Conservation (phyloP, 345 rosid genomes). For the Cardamine occulta region DNA sequence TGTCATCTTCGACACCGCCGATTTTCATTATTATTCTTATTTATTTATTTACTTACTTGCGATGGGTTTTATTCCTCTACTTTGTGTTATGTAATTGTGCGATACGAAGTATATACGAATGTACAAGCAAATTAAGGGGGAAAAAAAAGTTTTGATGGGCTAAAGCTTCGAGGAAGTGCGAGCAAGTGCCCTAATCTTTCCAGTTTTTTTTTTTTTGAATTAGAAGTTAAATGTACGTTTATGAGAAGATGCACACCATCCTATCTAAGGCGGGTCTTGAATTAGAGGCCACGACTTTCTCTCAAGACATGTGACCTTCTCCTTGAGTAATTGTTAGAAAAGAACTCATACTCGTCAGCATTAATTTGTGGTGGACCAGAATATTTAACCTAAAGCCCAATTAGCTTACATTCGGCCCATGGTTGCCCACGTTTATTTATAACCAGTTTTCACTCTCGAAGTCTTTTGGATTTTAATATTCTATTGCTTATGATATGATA, state of each 20-base stretch:
- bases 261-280: too few species aligned
- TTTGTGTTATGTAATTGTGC: neutral
- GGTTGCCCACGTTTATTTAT: neutral
- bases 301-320: too few species aligned
- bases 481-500: neutral
- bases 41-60: neutral
- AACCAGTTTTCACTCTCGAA: neutral
- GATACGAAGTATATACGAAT: neutral
- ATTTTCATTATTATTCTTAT: slow-evolving; percentile 16
- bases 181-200: too few species aligned
- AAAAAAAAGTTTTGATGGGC: neutral
- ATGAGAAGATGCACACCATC: neutral
- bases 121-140: neutral
- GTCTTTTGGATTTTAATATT: neutral
- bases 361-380: neutral
- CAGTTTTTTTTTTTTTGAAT: too few species aligned
- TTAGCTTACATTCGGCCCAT: slow-evolving; percentile 12
- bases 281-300: too few species aligned
- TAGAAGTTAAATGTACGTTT: too few species aligned
- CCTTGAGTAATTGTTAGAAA: too few species aligned
- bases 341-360: too few species aligned
- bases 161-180: neutral
- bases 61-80: slow-evolving; percentile 2
- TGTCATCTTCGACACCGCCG: slow-evolving; percentile 39
- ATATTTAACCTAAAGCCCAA: slow-evolving; percentile 23